These are phyloP conservation scores for Podaxis carcinomalis DNA, from an alignment of 768 basidiomycete species.

Conservation along the genomic window DNA sequence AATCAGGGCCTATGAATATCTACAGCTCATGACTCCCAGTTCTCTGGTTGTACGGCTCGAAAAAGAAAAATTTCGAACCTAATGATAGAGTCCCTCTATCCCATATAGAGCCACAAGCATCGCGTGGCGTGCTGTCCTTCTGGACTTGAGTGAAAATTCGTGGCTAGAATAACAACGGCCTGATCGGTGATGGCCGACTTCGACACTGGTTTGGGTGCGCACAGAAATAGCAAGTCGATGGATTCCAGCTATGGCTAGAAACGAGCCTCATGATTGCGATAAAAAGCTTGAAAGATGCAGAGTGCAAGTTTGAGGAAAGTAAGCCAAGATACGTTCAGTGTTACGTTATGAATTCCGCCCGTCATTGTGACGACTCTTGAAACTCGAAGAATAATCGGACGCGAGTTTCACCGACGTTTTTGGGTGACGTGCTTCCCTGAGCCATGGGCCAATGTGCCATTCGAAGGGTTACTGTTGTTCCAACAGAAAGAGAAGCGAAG, in stretches of 20 bases:
- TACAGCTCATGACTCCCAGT: neutral
- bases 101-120: neutral
- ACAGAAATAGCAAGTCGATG: neutral
- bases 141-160: neutral
- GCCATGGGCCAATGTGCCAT: neutral
- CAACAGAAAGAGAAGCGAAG: constrained; percentile 1
- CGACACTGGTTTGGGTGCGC: neutral
- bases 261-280: neutral
- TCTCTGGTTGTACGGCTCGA: neutral
- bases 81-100: neutral
- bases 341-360: neutral
- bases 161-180: neutral
- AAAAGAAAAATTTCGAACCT: neutral
- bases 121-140: neutral
- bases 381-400: neutral
- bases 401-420: neutral
- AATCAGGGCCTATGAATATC: neutral
- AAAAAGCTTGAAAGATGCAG: neutral
- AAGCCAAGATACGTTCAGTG: neutral
- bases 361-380: neutral
- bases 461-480: neutral
- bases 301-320: neutral
- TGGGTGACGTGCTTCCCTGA: neutral
- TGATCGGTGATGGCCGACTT: neutral
- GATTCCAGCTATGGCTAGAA: neutral